Conservation (phyloP, 768 basidiomycete genomes). For the Mrakia blollopis region DNA sequence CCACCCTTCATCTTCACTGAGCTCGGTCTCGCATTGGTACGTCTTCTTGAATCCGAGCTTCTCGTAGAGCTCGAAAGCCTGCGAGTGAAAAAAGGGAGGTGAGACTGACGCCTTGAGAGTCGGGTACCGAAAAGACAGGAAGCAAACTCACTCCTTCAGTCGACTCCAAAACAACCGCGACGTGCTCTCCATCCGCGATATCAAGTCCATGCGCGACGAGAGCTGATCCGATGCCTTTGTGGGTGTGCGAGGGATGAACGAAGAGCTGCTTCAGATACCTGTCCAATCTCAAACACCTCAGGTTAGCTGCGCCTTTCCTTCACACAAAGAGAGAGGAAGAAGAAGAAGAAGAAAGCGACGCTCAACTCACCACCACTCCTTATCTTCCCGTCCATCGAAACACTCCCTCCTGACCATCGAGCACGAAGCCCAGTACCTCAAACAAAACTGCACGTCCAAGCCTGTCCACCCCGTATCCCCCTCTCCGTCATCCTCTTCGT, state of each 20-base stretch:
- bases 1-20: not conserved
- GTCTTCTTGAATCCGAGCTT: slow-evolving; percentile 1
- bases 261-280: slow-evolving; percentile 13
- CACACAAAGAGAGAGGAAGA: not conserved
- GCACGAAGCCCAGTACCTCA: not conserved
- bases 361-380: slow-evolving; percentile 7
- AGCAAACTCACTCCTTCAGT: not conserved
- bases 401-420: not conserved
- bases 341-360: not conserved
- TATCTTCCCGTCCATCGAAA: not conserved
- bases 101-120: no score
- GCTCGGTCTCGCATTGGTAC: not conserved
- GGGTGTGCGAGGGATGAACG: not conserved
- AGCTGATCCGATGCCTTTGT: not conserved
- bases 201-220: not conserved
- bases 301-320: not conserved
- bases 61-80: not conserved
- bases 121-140: not conserved
- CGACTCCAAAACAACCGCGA: not conserved
- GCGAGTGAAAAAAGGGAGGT: not conserved
- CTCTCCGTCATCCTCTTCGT: not conserved
- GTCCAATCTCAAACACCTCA: not conserved
- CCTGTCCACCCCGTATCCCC: not conserved
- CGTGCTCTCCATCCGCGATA: not conserved
- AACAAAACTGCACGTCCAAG: not conserved